Evolutionary conservation across 2,329 filamentous ascomycete species (phyloP).

Genomic region (Talaromyces rugulosus): DNA sequence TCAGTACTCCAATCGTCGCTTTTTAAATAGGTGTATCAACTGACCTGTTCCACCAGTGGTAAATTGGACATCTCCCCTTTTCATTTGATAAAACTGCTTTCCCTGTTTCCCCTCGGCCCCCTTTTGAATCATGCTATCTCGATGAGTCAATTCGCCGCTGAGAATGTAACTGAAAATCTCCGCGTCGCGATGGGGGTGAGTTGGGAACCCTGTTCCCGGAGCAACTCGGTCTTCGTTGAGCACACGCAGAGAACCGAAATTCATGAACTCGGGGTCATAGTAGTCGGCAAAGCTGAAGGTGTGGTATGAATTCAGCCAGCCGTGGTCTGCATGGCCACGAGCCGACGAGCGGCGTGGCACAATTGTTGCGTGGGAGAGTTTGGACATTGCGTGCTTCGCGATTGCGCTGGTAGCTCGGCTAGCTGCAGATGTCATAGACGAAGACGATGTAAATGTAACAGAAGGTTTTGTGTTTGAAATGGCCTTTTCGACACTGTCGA

Average conservation of each 20-base stretch:
- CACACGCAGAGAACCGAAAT: slow-evolving; percentile 74
- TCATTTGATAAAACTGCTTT: slow-evolving; percentile 67
- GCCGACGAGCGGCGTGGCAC: slow-evolving; percentile 66
- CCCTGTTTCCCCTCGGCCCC: slow-evolving; percentile 55
- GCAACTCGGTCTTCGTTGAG: slow-evolving; percentile 85
- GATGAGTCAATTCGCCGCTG: slow-evolving; percentile 80
- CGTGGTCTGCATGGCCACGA: slow-evolving; percentile 75
- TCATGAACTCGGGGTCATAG: slow-evolving; percentile 62
- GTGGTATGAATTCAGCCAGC: slow-evolving; percentile 85
- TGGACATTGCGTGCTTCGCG: slow-evolving; percentile 52
- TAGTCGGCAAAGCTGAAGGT: slow-evolving; percentile 76
- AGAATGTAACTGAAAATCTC: slow-evolving; percentile 89
- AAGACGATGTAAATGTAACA: neutral
- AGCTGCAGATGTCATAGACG: neutral
- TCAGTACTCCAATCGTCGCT: slow-evolving; percentile 1
- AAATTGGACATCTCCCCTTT: slow-evolving; percentile 80
- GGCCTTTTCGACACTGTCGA: neutral
- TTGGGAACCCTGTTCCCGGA: slow-evolving; percentile 71
- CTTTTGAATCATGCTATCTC: slow-evolving; percentile 77
- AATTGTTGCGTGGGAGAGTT: slow-evolving; percentile 67
- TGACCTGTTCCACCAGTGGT: slow-evolving; percentile 76
- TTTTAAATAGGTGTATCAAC: slow-evolving; percentile 7
- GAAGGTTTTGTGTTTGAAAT: neutral
- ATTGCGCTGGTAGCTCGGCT: neutral
- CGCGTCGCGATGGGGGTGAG: slow-evolving; percentile 79